These are phyloP conservation scores for Nakazawaea ambrosiae DNA, from an alignment of 805 yeast genomes.

Conservation along the genomic window DNA sequence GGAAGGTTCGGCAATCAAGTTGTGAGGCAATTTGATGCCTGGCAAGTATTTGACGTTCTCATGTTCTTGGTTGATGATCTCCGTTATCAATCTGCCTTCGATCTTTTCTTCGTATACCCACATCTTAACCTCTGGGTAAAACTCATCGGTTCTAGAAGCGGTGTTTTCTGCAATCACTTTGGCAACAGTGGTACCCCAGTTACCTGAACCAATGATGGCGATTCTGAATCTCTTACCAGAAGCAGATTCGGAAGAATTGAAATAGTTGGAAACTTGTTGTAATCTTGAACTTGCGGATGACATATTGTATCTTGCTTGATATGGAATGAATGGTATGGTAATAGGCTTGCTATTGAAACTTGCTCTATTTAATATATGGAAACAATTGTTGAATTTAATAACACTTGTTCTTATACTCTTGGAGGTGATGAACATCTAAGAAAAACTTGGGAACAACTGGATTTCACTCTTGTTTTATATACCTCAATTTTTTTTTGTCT, in stretches of 20 bases:
- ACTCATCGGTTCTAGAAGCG: constrained; percentile 61
- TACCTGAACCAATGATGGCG: constrained; percentile 90
- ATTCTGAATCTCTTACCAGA: constrained; percentile 33
- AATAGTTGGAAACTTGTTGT: constrained; percentile 11
- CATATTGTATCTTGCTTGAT: constrained; percentile 3
- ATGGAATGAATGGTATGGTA: no score
- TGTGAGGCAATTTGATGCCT: constrained; percentile 78
- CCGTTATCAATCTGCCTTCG: constrained; percentile 76
- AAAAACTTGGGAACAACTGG: no score
- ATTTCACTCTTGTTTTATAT: no score
- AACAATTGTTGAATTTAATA: no score
- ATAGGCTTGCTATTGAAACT: no score
- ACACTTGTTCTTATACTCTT: no score
- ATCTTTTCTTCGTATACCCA: constrained; percentile 92
- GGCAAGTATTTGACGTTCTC: constrained; percentile 95
- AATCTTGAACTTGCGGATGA: constrained; percentile 8
- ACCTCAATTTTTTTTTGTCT: no score
- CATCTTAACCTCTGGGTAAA: constrained; percentile 76
- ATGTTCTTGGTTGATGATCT: constrained; percentile 82
- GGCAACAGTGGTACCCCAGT: constrained; percentile 98
- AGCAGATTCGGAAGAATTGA: background rate
- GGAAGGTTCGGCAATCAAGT: constrained; percentile 83
- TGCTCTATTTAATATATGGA: no score
- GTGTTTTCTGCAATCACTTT: constrained; percentile 91
- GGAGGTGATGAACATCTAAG: no score